Evolutionary conservation across 352 stramenopile genomes (phyloP).

Genomic region (Albugo laibachii): DNA sequence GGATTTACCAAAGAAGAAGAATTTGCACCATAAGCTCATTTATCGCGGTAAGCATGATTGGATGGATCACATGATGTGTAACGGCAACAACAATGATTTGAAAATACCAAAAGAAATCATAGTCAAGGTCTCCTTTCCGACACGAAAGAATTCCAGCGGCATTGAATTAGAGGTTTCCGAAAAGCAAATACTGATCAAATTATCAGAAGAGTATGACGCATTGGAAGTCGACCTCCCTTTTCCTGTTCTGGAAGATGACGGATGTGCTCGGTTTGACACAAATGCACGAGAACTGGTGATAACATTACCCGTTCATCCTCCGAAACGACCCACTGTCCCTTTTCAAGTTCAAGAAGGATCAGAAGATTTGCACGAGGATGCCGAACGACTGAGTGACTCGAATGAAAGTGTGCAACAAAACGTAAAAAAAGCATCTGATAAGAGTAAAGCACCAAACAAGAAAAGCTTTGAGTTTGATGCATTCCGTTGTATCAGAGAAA

Average conservation of each 20-base stretch:
- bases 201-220: conserved; percentile 20
- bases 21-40: conserved; percentile 35
- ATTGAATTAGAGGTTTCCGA: conserved; percentile 56
- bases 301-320: conserved; percentile 57
- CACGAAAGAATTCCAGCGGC: conserved; percentile 23
- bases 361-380: conserved; percentile 11
- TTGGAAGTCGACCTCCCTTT: conserved; percentile 48
- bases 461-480: conserved; percentile 10
- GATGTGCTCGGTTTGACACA: conserved; percentile 70
- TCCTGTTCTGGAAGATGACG: conserved; percentile 54
- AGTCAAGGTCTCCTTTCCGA: conserved; percentile 40
- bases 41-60: conserved; percentile 53
- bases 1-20: conserved; percentile 8
- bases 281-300: conserved; percentile 44
- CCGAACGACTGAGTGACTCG: conserved; percentile 17
- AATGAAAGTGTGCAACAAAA: conserved; percentile 7
- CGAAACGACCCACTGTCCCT: conserved; percentile 10
- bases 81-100: neutral
- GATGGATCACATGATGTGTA: conserved; percentile 43
- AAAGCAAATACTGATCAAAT: conserved; percentile 14
- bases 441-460: conserved; percentile 1
- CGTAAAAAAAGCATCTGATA: conserved; percentile 5
- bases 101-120: conserved; percentile 39
- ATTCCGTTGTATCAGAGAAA: conserved; percentile 39
- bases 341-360: conserved; percentile 6